These are phyloP conservation scores for Melaleuca quinquenervia DNA, from an alignment of 345 rosid species.

Conservation along the genomic window DNA sequence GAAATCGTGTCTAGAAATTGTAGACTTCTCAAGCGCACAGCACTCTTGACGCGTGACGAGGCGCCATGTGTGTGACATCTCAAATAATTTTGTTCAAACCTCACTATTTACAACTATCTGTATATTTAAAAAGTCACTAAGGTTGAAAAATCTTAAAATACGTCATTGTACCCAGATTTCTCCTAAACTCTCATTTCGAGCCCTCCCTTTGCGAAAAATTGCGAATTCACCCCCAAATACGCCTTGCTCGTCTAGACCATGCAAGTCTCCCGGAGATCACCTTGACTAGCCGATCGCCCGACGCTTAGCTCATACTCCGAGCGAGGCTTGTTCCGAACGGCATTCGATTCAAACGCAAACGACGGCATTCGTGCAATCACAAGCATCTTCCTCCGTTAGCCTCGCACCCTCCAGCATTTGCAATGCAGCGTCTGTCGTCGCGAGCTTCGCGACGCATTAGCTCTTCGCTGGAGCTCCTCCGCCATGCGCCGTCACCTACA, in stretches of 20 bases:
- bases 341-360: background rate
- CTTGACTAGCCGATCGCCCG: background rate
- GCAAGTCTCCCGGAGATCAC: background rate
- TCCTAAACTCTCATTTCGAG: background rate
- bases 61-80: no score
- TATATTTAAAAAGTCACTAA: background rate
- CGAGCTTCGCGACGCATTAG: background rate
- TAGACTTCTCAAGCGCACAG: no score
- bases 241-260: background rate
- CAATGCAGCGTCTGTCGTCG: conserved; percentile 1
- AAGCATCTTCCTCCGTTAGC: background rate
- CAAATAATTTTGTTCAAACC: no score
- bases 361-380: background rate
- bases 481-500: background rate
- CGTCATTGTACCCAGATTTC: background rate
- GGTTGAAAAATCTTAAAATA: background rate
- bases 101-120: no score
- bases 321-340: background rate
- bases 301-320: background rate
- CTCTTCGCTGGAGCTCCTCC: background rate
- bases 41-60: no score
- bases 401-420: background rate
- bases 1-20: no score
- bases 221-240: background rate
- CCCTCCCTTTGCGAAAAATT: background rate